Evolutionary conservation across 169 alveolate genomes (phyloP), one percentile per base, ranked within the genome.

Genomic region (Besnoitia besnoiti): DNA sequence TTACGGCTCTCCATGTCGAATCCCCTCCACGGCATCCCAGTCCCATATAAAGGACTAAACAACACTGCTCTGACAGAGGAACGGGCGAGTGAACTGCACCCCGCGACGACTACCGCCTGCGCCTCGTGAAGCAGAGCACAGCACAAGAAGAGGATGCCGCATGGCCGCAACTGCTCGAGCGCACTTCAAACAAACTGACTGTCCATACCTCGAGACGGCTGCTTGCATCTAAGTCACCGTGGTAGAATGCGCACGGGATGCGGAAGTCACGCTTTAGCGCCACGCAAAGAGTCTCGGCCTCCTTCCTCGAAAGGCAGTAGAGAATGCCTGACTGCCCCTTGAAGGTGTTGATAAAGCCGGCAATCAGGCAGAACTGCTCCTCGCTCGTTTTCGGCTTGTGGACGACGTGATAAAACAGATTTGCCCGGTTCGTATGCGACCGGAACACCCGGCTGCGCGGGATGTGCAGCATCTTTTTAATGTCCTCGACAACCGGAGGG

Each of bases 281-380:
- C 91, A 92, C 95, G 21, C 99, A 96, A 62, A 99, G 94, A 85
- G 93, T 96, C 95, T 99, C 99, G 73, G 99, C 98, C 91, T 99
- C 99, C 79, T 97, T 96, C 95, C 98, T 95, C 50, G 93, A 47
- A n/a, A 90, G 80, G 67, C 94, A 76, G 37, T 67, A 59, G 85
- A 77, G 40, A 40, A 42, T 39, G 46, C 79, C 90, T 1, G 90
- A 21, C 30, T 44, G 67, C 14, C 59, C 47, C n/a, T 27, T 39
- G 84, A 75, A 67, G 37, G 59, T 16, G 42, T 35, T 90, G 50
- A 76, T 77, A 59, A 40, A 75, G 67, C 7, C 62, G 10, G 75
- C 94, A 33, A 42, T 33, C 91, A 77, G 61, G 19, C 40, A 16
- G 61, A 90, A 7, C 46, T 61, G 80, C 73, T 77, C 76, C 40